phyloP scores from a whole-genome alignment of 2,329 filamentous ascomycete species.

The Fusarium kyushuense region DNA sequence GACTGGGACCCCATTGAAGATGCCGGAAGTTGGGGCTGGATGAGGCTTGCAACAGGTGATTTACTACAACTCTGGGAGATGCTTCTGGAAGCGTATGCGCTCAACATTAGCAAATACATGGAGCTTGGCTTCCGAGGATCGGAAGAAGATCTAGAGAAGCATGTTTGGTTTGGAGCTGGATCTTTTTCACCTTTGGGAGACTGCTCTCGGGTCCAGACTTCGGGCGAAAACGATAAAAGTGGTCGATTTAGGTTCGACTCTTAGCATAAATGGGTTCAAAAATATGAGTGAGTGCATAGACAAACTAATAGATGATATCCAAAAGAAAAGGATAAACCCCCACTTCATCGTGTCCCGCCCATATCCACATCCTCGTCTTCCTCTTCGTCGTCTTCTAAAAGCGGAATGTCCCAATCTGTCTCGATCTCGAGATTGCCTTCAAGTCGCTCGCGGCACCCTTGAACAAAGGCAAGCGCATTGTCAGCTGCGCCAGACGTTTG shows the following conservation, averaged over 20 bases:
- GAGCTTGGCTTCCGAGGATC: accelerated
- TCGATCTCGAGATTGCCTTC: too few species aligned
- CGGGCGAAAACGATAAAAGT: background rate
- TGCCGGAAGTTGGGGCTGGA: background rate
- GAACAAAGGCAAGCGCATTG: too few species aligned
- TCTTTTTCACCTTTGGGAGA: background rate
- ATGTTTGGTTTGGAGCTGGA: background rate
- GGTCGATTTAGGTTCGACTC: background rate
- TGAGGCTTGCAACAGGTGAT: background rate
- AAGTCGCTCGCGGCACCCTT: too few species aligned
- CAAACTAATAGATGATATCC: too few species aligned
- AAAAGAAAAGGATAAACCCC: too few species aligned
- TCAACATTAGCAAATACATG: background rate
- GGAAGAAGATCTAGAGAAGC: background rate
- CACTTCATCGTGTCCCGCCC: too few species aligned
- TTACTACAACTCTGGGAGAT: background rate
- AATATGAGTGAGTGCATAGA: too few species aligned
- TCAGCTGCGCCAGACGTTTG: too few species aligned
- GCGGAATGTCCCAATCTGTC: too few species aligned
- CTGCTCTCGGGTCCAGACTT: background rate
- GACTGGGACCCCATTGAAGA: background rate
- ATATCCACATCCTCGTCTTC: too few species aligned
- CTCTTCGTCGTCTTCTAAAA: too few species aligned
- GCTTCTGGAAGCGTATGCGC: accelerated
- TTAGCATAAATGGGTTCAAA: background rate